Percentiles rank a stretch among this genome's conserved stretches.
Conservation (phyloP, 352 stramenopile species). For the Globisporangium parvum region DNA sequence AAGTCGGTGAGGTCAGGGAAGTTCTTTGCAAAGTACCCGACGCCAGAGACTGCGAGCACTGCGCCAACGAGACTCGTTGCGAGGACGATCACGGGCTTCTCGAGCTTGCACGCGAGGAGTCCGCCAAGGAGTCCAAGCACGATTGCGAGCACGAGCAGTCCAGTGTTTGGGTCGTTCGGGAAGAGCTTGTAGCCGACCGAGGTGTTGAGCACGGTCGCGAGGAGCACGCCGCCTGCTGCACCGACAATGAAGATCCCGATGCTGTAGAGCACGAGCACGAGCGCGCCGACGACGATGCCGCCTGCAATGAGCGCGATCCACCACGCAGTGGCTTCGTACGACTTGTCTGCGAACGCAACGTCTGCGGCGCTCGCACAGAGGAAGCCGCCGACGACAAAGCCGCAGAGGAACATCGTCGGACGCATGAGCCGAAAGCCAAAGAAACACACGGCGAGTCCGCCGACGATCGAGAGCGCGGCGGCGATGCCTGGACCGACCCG, state of each 20-base stretch:
- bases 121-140: slow-evolving; percentile 40
- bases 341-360: slow-evolving; percentile 35
- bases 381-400: slow-evolving; percentile 50
- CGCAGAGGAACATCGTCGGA: slow-evolving; percentile 55
- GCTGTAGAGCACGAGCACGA: slow-evolving; percentile 53
- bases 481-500: slow-evolving; percentile 5
- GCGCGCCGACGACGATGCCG: slow-evolving; percentile 32
- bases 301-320: slow-evolving; percentile 50
- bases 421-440: slow-evolving; percentile 49
- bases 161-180: slow-evolving; percentile 39
- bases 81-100: slow-evolving; percentile 44
- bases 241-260: slow-evolving; percentile 55
- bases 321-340: slow-evolving; percentile 37
- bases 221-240: slow-evolving; percentile 34
- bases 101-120: slow-evolving; percentile 43
- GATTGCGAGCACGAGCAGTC: slow-evolving; percentile 39
- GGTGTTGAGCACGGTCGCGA: slow-evolving; percentile 40
- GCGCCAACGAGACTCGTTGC: slow-evolving; percentile 49
- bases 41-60: slow-evolving; percentile 35
- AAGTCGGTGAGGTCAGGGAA: slow-evolving; percentile 40
- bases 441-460: slow-evolving; percentile 26
- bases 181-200: slow-evolving; percentile 58
- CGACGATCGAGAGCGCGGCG: slow-evolving; percentile 31
- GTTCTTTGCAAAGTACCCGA: slow-evolving; percentile 59
- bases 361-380: slow-evolving; percentile 32